Evolutionary conservation across 441 rosid species (phyloP).

Genomic region (Theobroma grandiflorum): DNA sequence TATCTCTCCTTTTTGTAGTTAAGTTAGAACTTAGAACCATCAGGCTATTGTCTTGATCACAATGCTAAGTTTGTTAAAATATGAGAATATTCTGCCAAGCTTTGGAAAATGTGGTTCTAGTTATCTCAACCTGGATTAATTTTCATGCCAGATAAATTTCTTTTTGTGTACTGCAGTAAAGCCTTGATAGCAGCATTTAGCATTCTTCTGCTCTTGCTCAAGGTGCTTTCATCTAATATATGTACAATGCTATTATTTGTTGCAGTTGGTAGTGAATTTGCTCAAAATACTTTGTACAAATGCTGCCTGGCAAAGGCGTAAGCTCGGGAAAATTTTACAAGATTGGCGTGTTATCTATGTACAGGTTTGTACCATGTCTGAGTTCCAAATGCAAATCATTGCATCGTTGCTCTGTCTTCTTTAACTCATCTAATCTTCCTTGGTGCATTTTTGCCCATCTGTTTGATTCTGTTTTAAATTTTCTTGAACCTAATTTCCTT

Average conservation of each 20-base stretch:
- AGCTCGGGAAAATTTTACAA: slow-evolving; percentile 92
- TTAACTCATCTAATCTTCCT: not conserved
- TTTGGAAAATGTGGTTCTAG: not conserved
- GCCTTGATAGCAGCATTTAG: slow-evolving; percentile 12
- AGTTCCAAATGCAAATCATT: slow-evolving; percentile 15
- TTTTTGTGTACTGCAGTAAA: not conserved
- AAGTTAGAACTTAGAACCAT: not conserved
- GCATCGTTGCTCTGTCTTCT: slow-evolving; percentile 17
- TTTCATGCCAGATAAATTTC: not conserved
- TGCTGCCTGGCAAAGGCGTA: slow-evolving; percentile 98
- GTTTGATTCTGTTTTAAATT: slow-evolving; percentile 1
- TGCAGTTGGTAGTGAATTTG: slow-evolving; percentile 92
- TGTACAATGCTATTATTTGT: slow-evolving; percentile 29
- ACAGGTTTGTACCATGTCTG: slow-evolving; percentile 59
- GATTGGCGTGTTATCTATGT: slow-evolving; percentile 89
- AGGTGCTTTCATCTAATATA: slow-evolving; percentile 35
- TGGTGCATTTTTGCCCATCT: not conserved
- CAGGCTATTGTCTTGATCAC: not conserved
- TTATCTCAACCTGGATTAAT: not conserved
- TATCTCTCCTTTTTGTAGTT: not conserved
- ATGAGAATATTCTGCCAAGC: not conserved
- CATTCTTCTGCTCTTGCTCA: slow-evolving; percentile 23
- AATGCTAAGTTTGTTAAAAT: slow-evolving; percentile 1
- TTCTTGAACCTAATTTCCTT: not conserved
- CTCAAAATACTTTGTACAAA: slow-evolving; percentile 94